These are phyloP conservation scores for Phialophora chinensis DNA, from an alignment of 2,329 filamentous ascomycete species.

Conservation along the genomic window DNA sequence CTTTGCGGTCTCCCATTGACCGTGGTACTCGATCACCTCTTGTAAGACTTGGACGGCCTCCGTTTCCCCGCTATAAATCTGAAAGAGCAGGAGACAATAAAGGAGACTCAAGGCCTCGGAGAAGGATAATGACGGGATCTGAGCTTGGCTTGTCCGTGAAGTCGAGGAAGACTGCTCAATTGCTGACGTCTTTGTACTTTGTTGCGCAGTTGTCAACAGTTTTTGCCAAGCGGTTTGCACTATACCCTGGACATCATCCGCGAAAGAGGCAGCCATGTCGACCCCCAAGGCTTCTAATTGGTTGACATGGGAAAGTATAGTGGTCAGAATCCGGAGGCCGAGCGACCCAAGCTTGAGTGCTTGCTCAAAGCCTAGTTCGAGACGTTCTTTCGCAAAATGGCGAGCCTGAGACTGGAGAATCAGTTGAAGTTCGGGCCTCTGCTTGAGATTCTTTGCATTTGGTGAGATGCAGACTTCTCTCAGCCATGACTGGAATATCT, in stretches of 20 bases:
- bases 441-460: background rate
- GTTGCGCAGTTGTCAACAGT: slow-evolving; percentile 41
- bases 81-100: slow-evolving; percentile 81
- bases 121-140: slow-evolving; percentile 48
- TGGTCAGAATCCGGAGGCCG: slow-evolving; percentile 16
- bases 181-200: slow-evolving; percentile 48
- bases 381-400: slow-evolving; percentile 27
- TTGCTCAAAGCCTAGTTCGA: slow-evolving; percentile 31
- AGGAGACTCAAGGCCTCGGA: slow-evolving; percentile 76
- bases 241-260: slow-evolving; percentile 26
- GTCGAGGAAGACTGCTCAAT: slow-evolving; percentile 35
- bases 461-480: slow-evolving; percentile 16
- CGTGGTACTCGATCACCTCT: slow-evolving; percentile 78
- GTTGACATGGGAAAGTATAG: slow-evolving; percentile 17
- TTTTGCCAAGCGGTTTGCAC: slow-evolving; percentile 52
- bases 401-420: slow-evolving; percentile 18
- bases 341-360: slow-evolving; percentile 25
- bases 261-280: slow-evolving; percentile 23
- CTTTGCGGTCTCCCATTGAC: slow-evolving; percentile 42
- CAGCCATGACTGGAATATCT: slow-evolving; percentile 12
- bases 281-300: slow-evolving; percentile 10
- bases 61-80: slow-evolving; percentile 86
- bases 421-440: background rate
- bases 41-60: slow-evolving; percentile 83
- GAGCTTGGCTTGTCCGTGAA: slow-evolving; percentile 39